Evolutionary conservation across 116 monocot genomes (phyloP).

Genomic region (Cymodocea nodosa): DNA sequence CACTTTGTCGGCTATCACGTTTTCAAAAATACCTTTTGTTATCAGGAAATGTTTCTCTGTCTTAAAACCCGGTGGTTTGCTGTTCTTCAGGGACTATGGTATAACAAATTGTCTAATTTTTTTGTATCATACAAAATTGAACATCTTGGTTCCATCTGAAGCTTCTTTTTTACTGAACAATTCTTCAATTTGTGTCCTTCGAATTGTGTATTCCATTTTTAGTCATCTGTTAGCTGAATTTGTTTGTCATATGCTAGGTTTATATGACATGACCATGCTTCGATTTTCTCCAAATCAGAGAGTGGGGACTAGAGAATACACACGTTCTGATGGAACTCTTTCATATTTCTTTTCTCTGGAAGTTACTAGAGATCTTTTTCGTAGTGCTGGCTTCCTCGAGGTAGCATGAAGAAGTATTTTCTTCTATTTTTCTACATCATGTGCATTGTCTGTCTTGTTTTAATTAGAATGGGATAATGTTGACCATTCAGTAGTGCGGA

Average conservation of each 20-base stretch:
- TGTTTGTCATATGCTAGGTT: slow-evolving; percentile 26
- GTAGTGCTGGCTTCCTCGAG: slow-evolving; percentile 62
- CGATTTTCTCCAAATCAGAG: slow-evolving; percentile 68
- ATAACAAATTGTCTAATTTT: background rate
- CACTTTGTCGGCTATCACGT: slow-evolving; percentile 74
- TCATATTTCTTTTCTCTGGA: slow-evolving; percentile 94
- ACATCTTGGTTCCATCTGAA: too few relatives aligned
- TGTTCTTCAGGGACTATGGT: slow-evolving; percentile 97
- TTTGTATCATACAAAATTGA: too few relatives aligned
- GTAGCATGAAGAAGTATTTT: slow-evolving; percentile 21
- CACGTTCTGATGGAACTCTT: slow-evolving; percentile 78
- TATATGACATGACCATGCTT: slow-evolving; percentile 99
- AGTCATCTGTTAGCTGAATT: background rate
- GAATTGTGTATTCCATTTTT: too few relatives aligned
- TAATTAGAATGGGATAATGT: background rate
- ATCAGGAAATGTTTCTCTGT: slow-evolving; percentile 53
- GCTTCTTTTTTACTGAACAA: too few relatives aligned
- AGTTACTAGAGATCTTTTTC: slow-evolving; percentile 53
- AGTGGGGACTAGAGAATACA: slow-evolving; percentile 65
- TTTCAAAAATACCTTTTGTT: slow-evolving; percentile 47
- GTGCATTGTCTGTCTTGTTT: background rate
- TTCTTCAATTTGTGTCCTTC: too few relatives aligned
- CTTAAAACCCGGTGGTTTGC: slow-evolving; percentile 67
- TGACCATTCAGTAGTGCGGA: too few relatives aligned
- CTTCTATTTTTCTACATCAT: background rate